Conservation (phyloP, 306 rosid genomes). For the Abrus precatorius region DNA sequence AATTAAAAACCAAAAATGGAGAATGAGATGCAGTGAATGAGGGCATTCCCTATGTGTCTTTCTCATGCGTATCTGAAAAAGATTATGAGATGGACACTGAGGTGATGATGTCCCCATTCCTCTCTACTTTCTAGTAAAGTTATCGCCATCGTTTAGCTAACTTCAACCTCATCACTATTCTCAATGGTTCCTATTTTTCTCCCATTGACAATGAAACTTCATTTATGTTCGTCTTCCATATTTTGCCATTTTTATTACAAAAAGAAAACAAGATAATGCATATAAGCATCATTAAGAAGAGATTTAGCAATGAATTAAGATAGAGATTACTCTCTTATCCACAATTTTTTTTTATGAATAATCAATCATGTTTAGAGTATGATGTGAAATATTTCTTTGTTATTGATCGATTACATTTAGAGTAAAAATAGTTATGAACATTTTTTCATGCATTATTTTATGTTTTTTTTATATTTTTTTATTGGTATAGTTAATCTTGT, state of each 20-base stretch:
- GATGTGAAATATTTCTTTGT: no score
- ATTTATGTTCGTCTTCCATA: background rate
- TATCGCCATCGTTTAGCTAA: constrained; percentile 34
- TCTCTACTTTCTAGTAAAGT: background rate
- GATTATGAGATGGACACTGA: constrained; percentile 2
- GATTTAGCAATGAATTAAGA: background rate
- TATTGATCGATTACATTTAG: no score
- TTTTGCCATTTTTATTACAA: background rate
- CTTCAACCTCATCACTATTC: constrained; percentile 17
- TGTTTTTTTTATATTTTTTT: no score
- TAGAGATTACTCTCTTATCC: no score
- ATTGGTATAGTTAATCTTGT: no score
- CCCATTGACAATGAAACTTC: constrained; percentile 21
- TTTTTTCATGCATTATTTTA: no score
- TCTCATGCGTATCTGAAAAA: constrained; percentile 22
- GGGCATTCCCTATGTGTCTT: background rate
- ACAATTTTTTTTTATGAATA: no score
- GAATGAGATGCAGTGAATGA: background rate
- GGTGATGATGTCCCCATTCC: background rate
- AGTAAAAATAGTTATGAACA: no score
- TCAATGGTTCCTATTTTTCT: background rate
- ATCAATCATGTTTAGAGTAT: no score
- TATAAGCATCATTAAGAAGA: background rate
- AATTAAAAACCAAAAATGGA: no score
- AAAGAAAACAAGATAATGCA: background rate